phyloP scores from a whole-genome alignment of 164 flowering plant genomes.

The Piper betle region DNA sequence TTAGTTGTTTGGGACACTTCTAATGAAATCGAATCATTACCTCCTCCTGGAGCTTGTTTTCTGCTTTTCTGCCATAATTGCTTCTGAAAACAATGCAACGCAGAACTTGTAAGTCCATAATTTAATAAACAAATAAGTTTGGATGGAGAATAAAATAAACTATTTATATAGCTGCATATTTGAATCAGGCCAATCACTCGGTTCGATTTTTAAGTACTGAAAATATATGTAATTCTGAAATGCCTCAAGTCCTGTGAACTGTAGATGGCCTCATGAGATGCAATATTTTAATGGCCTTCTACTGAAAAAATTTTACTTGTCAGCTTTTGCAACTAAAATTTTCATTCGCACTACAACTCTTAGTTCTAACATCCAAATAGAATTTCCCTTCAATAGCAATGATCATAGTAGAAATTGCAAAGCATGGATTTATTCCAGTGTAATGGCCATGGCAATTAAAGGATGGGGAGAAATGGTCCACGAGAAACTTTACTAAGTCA shows the following conservation, averaged over 20 bases:
- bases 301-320: too few species aligned
- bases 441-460: too few species aligned
- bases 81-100: conserved; percentile 33
- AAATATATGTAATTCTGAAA: too few species aligned
- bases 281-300: too few species aligned
- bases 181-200: neutral
- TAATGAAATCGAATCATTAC: conserved; percentile 9
- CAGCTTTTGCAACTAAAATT: too few species aligned
- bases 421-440: neutral
- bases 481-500: too few species aligned
- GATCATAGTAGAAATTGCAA: neutral
- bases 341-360: neutral
- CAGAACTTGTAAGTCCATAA: neutral
- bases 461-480: neutral
- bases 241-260: too few species aligned
- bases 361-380: too few species aligned
- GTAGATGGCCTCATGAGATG: too few species aligned
- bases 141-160: neutral
- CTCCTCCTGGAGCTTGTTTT: conserved; percentile 11
- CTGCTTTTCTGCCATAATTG: conserved; percentile 44
- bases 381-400: neutral
- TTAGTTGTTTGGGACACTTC: conserved; percentile 5
- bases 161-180: neutral
- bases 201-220: too few species aligned
- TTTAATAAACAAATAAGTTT: too few species aligned